A percentile compares a stretch with the other conserved stretches of the same genome.
These are phyloP conservation scores for Saturnispora quitensis DNA, from an alignment of 805 yeast genomes.

Conservation along the genomic window DNA sequence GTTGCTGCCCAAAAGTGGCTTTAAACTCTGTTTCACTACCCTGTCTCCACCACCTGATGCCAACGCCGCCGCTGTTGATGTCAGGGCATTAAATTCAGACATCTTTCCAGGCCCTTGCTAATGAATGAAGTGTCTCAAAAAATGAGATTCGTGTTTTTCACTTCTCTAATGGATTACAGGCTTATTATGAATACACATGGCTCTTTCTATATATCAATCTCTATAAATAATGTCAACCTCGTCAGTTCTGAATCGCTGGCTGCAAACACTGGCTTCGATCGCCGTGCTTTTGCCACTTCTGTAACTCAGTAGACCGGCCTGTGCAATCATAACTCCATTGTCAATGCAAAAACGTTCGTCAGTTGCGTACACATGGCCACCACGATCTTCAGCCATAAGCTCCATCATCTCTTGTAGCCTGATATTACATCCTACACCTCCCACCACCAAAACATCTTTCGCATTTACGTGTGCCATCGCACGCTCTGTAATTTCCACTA, in stretches of 20 bases:
- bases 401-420: constrained; percentile 94
- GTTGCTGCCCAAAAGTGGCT: constrained; percentile 8
- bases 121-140: background rate
- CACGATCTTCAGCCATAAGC: constrained; percentile 82
- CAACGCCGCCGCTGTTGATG: constrained; percentile 48
- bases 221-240: constrained; percentile 90
- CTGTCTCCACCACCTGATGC: constrained; percentile 18
- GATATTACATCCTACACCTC: constrained; percentile 96
- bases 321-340: constrained; percentile 98
- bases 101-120: background rate
- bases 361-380: constrained; percentile 86
- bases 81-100: constrained; percentile 35
- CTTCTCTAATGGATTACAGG: background rate
- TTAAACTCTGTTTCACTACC: constrained; percentile 8
- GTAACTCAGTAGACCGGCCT: constrained; percentile 83
- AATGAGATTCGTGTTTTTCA: background rate
- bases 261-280: constrained; percentile 68
- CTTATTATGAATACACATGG: background rate
- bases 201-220: constrained; percentile 28
- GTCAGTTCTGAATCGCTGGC: constrained; percentile 91
- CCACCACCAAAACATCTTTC: constrained; percentile 85
- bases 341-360: constrained; percentile 97
- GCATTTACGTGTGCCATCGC: constrained; percentile 97
- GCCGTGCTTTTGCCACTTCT: constrained; percentile 66
- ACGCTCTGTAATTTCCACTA: constrained; percentile 94